These are phyloP conservation scores for Penicillium crystallinum DNA, from an alignment of 495 filamentous ascomycete genomes.

Conservation along the genomic window DNA sequence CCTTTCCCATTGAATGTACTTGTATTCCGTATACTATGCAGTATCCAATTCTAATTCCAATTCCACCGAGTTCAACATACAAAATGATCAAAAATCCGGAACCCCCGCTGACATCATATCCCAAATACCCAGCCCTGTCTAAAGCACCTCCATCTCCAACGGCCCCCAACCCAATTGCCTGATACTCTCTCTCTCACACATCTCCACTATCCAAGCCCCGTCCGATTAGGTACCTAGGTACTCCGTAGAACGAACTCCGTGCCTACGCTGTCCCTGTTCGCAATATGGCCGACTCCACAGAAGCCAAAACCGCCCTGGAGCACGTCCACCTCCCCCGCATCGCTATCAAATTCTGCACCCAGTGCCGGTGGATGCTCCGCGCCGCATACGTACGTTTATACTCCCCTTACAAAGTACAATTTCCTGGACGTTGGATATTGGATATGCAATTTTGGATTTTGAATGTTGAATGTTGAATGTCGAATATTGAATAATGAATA, in stretches of 20 bases:
- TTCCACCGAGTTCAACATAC: too few species aligned
- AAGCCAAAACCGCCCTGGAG: slow-evolving; percentile 9
- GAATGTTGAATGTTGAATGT: not conserved
- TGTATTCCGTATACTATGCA: not conserved
- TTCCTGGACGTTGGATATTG: too few species aligned
- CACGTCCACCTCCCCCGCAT: slow-evolving; percentile 54
- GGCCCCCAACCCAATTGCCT: not conserved
- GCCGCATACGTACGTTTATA: slow-evolving; percentile 67
- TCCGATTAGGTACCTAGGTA: too few species aligned
- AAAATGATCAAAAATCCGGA: too few species aligned
- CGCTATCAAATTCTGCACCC: slow-evolving; percentile 74
- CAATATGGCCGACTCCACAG: not conserved
- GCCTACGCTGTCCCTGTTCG: too few species aligned
- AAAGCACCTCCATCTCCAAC: too few species aligned
- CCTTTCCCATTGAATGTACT: too few species aligned
- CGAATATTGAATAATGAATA: not conserved
- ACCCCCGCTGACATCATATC: slow-evolving; percentile 38
- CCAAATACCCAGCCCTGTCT: not conserved
- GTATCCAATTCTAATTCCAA: too few species aligned
- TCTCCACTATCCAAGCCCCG: slow-evolving; percentile 10
- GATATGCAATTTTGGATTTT: too few species aligned
- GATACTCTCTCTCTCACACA: not conserved
- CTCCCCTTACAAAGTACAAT: slow-evolving; percentile 10
- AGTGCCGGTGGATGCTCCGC: slow-evolving; percentile 89
- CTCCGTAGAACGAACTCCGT: too few species aligned